Percentiles rank a stretch among this genome's conserved stretches.
Evolutionary conservation across 2,329 filamentous ascomycete species (phyloP).

Genomic region (Colletotrichum sp.): DNA sequence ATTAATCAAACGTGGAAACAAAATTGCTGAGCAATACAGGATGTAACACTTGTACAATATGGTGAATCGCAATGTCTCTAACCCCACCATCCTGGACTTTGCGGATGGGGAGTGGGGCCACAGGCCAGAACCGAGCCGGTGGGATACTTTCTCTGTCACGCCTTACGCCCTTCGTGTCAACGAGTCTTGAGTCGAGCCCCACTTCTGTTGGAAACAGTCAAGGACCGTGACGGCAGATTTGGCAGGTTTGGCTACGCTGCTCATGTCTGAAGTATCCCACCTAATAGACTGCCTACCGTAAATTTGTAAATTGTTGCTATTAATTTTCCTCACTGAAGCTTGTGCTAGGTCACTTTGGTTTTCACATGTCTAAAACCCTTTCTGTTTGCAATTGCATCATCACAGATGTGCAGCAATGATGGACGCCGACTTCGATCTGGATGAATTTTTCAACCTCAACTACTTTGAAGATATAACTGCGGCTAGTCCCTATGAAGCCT

Average conservation of each 20-base stretch:
- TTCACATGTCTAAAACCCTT: not conserved
- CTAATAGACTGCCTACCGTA: not conserved
- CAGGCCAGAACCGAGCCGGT: not conserved
- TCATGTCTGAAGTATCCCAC: not conserved
- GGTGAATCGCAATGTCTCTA: not conserved
- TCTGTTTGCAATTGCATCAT: not conserved
- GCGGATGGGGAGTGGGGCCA: not conserved
- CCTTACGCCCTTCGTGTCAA: not conserved
- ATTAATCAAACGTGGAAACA: not conserved
- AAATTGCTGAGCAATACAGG: not conserved
- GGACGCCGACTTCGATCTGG: not conserved
- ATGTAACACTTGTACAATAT: not conserved
- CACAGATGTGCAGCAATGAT: not conserved
- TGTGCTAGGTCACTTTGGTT: not conserved
- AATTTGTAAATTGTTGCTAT: not conserved
- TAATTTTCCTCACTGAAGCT: not conserved
- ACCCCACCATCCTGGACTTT: not conserved
- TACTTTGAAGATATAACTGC: not conserved
- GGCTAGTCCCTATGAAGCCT: not conserved
- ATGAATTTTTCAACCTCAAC: not conserved
- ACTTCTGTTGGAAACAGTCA: not conserved
- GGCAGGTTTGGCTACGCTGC: not conserved
- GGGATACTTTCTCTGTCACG: not conserved
- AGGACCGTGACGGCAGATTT: not conserved
- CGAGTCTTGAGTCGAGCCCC: not conserved